Evolutionary conservation across 2,329 filamentous ascomycete species (phyloP).

Genomic region (Ilyonectria robusta): DNA sequence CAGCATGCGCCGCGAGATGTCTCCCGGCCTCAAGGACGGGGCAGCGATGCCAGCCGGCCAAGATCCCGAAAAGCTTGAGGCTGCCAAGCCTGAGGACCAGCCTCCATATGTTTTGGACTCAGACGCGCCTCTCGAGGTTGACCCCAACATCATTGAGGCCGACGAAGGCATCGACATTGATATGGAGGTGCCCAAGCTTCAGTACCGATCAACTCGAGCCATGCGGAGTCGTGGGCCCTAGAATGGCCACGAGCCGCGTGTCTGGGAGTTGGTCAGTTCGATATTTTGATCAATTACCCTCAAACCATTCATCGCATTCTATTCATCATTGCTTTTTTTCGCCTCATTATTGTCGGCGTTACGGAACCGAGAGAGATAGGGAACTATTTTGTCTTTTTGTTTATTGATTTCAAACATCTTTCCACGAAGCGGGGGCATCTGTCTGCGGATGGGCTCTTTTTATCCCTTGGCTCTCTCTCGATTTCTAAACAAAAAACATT

Average conservation of each 20-base stretch:
- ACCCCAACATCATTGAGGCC: slow-evolving; percentile 53
- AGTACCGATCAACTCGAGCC: slow-evolving; percentile 59
- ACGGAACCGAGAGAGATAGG: slow-evolving; percentile 32
- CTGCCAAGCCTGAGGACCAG: slow-evolving; percentile 35
- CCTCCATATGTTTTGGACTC: slow-evolving; percentile 22
- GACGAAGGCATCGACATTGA: slow-evolving; percentile 61
- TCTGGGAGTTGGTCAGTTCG: slow-evolving; percentile 40
- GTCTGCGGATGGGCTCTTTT: slow-evolving; percentile 25
- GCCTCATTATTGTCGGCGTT: slow-evolving; percentile 39
- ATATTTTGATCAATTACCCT: slow-evolving; percentile 25
- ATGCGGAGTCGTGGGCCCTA: slow-evolving; percentile 53
- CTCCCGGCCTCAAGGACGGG: slow-evolving; percentile 48
- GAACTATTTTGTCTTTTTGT: slow-evolving; percentile 20
- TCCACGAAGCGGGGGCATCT: slow-evolving; percentile 40
- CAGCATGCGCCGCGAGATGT: slow-evolving; percentile 65
- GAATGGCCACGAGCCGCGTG: slow-evolving; percentile 40
- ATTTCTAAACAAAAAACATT: slow-evolving; percentile 43
- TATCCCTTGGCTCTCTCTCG: slow-evolving; percentile 27
- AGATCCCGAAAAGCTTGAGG: slow-evolving; percentile 45
- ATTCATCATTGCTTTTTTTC: slow-evolving; percentile 25
- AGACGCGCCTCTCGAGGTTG: slow-evolving; percentile 51
- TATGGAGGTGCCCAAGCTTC: slow-evolving; percentile 55
- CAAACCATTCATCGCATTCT: slow-evolving; percentile 18
- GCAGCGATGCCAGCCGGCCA: slow-evolving; percentile 43
- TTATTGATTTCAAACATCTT: slow-evolving; percentile 31